Conservation (phyloP, 2,329 filamentous ascomycete species). For the Xylaria digitata region DNA sequence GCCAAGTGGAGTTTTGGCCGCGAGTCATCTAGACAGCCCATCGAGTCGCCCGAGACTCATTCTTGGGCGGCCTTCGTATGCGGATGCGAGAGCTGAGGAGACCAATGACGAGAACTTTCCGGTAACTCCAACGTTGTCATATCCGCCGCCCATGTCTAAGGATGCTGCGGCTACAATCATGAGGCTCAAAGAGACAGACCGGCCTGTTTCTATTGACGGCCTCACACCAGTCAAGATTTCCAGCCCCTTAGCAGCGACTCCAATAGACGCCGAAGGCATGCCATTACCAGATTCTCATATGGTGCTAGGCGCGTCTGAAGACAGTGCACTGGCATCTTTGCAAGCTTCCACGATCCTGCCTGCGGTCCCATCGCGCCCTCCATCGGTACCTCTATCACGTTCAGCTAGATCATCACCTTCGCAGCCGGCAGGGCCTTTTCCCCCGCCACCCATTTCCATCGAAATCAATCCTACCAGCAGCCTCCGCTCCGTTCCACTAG, state of each 20-base stretch:
- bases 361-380: conserved; percentile 37
- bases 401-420: conserved; percentile 47
- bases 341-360: conserved; percentile 22
- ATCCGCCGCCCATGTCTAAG: conserved; percentile 49
- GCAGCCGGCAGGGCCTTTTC: conserved; percentile 44
- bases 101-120: conserved; percentile 44
- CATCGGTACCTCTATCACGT: conserved; percentile 39
- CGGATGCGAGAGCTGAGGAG: conserved; percentile 48
- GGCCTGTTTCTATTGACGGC: conserved; percentile 45
- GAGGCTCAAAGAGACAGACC: conserved; percentile 47
- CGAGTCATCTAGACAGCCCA: conserved; percentile 45
- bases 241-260: conserved; percentile 43
- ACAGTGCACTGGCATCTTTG: conserved; percentile 15
- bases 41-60: conserved; percentile 48
- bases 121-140: conserved; percentile 49
- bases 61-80: conserved; percentile 51
- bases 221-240: conserved; percentile 47
- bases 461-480: conserved; percentile 48
- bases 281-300: conserved; percentile 16
- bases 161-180: conserved; percentile 51
- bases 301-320: conserved; percentile 17
- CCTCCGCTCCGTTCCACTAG: conserved; percentile 39
- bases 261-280: conserved; percentile 36
- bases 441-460: conserved; percentile 48
- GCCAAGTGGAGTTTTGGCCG: conserved; percentile 44